A percentile compares a stretch with the other conserved stretches of the same genome.
Evolutionary conservation across 2,329 filamentous ascomycete genomes (phyloP).

Genomic region (Curvularia sp.): DNA sequence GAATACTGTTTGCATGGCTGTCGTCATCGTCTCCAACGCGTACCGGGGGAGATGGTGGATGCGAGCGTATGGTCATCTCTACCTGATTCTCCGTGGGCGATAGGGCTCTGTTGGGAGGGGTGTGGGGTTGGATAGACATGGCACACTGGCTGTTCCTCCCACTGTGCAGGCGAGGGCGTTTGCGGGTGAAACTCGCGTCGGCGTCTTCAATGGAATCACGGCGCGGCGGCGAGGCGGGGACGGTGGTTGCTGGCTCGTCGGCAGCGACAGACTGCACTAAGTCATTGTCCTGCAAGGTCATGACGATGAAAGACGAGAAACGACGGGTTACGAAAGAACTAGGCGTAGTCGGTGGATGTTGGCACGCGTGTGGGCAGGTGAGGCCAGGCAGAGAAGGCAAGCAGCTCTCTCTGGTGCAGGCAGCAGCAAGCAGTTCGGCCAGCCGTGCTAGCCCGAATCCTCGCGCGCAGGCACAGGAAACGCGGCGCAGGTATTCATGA

Average conservation of each 20-base stretch:
- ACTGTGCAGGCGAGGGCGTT: conserved; percentile 55
- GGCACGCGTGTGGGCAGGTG: conserved; percentile 26
- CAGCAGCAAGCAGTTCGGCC: conserved; percentile 32
- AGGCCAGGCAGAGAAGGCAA: conserved; percentile 33
- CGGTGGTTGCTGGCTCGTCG: conserved; percentile 42
- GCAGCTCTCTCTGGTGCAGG: conserved; percentile 31
- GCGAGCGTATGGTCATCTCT: conserved; percentile 52
- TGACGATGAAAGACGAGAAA: conserved; percentile 34
- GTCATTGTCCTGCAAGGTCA: conserved; percentile 44
- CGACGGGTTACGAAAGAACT: conserved; percentile 27
- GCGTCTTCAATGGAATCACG: conserved; percentile 56
- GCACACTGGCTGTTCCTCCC: conserved; percentile 42
- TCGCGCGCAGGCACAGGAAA: conserved; percentile 28
- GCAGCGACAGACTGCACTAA: conserved; percentile 46
- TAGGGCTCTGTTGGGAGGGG: conserved; percentile 22
- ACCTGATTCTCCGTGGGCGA: conserved; percentile 37
- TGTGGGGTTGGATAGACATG: conserved; percentile 40
- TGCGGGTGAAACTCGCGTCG: conserved; percentile 55
- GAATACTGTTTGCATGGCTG: conserved; percentile 16
- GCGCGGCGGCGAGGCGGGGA: conserved; percentile 47
- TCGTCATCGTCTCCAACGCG: conserved; percentile 25
- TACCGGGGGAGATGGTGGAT: conserved; percentile 39
- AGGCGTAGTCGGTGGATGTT: conserved; percentile 26
- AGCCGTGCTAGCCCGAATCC: conserved; percentile 35
- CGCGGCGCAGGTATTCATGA: conserved; percentile 35